phyloP scores from a whole-genome alignment of 2,329 filamentous ascomycete genomes.

The Talaromyces atroroseus region DNA sequence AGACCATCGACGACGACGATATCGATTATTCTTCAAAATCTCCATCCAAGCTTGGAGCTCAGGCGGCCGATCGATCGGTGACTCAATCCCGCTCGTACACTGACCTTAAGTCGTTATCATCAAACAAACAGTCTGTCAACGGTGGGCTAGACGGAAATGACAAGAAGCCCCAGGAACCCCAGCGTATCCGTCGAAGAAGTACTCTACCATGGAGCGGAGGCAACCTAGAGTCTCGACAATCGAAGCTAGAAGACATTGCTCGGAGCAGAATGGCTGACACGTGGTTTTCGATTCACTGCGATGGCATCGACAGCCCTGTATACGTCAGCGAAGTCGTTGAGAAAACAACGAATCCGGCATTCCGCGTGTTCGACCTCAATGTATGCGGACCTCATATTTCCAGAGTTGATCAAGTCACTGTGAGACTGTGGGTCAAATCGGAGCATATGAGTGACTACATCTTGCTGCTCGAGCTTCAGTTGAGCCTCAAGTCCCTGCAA shows the following conservation, averaged over 20 bases:
- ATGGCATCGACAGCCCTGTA: conserved; percentile 63
- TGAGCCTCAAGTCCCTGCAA: conserved; percentile 68
- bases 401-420: conserved; percentile 57
- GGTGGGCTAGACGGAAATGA: conserved; percentile 13
- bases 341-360: conserved; percentile 84
- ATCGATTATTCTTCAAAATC: conserved; percentile 62
- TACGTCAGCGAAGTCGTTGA: conserved; percentile 81
- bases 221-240: conserved; percentile 59
- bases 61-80: conserved; percentile 45
- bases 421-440: conserved; percentile 69
- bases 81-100: conserved; percentile 57
- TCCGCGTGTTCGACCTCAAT: conserved; percentile 74
- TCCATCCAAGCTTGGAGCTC: conserved; percentile 59
- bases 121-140: conserved; percentile 21
- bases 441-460: conserved; percentile 51
- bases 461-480: conserved; percentile 65
- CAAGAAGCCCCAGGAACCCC: conserved; percentile 18
- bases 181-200: conserved; percentile 46
- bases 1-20: conserved; percentile 71
- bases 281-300: conserved; percentile 79
- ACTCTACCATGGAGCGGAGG: conserved; percentile 60
- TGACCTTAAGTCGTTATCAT: conserved; percentile 35
- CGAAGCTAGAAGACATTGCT: conserved; percentile 67
- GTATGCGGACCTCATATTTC: conserved; percentile 59
- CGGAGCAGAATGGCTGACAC: conserved; percentile 72